Base-by-base conservation (phyloP, 768 basidiomycete species). In the Tulasnella sp. region DNA sequence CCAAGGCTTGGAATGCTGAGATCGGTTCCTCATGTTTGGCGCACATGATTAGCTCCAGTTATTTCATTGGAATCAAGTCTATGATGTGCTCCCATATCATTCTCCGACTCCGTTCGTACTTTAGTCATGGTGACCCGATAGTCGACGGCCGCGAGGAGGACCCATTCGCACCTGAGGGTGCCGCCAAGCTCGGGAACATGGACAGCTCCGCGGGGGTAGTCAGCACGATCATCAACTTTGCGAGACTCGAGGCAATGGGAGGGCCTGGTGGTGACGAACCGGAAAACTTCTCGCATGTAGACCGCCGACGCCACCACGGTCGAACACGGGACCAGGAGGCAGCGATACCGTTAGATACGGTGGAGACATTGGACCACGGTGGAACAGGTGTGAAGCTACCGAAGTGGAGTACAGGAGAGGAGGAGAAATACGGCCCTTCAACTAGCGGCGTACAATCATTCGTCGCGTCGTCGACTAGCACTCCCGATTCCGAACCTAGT, bases 41-140 rank as follows among this genome's bases (percentile, higher is more conserved):
- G 29, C 72, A 17, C 37, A n/a, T 49, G n/a, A 38, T 19, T 37
- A 74, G 73, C 3, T 74, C 73, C 5, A 0, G 17, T 3, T 58
- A 74, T 22, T 67, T 58, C 34, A 40, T 40, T 36, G 73, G 45
- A 36, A 36, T 74, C 49, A 74, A 67, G 58, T 74, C 73, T 19
- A 58, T 64, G 49, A 74, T 74, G 73, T 74, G 73, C 38, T 74
- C 73, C 17, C 73, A 74, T 25, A 38, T 74, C 31, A 38, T 74
- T n/a, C 73, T 74, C 17, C 73, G 52, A 12, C 54, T 74, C 29
- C 73, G 73, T 3, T 37, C 49, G 36, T 74, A 70, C 36, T 70
- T 70, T 19, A 39, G 68, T n/a, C 68, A 70, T 34, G 68, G 40
- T 19, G 25, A 42, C 40, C 8, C 36, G 1, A 12, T 70, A 8